These are phyloP conservation scores for Aethionema arabicum DNA, from an alignment of 345 rosid species.

Conservation along the genomic window DNA sequence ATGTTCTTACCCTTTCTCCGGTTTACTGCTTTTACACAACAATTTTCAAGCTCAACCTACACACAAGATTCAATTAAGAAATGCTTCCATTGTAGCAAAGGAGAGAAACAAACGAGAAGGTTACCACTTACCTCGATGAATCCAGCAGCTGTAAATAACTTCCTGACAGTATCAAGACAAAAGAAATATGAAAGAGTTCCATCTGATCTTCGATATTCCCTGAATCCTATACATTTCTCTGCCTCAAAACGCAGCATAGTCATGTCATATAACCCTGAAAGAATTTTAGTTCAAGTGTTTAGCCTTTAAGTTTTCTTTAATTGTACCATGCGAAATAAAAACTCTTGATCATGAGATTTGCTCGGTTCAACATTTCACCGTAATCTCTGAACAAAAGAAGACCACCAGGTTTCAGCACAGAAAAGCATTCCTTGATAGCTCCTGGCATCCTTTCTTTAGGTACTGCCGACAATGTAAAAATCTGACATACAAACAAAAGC, in stretches of 20 bases:
- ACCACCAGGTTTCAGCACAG: constrained; percentile 80
- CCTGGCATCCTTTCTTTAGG: constrained; percentile 62
- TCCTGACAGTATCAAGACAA: constrained; percentile 57
- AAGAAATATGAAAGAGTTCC: constrained; percentile 90
- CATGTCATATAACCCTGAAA: constrained; percentile 86
- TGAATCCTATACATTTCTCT: constrained; percentile 68
- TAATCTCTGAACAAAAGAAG: constrained; percentile 80
- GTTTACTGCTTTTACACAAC: constrained; percentile 74
- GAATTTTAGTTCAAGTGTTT: constrained; percentile 29
- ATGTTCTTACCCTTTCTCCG: constrained; percentile 66
- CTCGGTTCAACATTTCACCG: constrained; percentile 50
- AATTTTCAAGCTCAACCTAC: constrained; percentile 82
- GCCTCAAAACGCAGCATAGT: constrained; percentile 83
- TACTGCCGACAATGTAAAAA: constrained; percentile 88
- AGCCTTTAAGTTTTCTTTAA: constrained; percentile 13
- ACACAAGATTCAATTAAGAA: constrained; percentile 10
- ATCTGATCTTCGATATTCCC: constrained; percentile 75
- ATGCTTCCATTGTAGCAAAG: not conserved
- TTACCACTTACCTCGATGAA: constrained; percentile 79
- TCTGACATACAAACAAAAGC: constrained; percentile 41
- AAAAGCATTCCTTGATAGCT: constrained; percentile 60
- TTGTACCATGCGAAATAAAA: not conserved
- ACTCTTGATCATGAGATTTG: not conserved
- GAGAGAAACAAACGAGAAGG: not conserved
- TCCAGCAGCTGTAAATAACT: constrained; percentile 63